These are phyloP conservation scores for Xylogone sp. DNA, from an alignment of 2,329 filamentous ascomycete species.

Conservation along the genomic window DNA sequence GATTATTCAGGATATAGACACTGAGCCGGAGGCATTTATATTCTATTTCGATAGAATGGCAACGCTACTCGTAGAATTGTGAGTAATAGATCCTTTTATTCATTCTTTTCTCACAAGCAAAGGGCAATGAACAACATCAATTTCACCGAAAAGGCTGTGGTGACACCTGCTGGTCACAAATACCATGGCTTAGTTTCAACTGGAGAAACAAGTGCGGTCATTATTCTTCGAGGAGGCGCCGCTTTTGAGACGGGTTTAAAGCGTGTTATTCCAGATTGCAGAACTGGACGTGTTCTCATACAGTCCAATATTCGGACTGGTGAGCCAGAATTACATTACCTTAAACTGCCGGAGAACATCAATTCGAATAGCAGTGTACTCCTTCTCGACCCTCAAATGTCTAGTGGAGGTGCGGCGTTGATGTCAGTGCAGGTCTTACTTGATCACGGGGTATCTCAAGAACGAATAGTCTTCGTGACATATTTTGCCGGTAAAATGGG, in stretches of 20 bases:
- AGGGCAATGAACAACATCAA: slow-evolving; percentile 75
- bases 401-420: slow-evolving; percentile 75
- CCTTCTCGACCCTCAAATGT: slow-evolving; percentile 91
- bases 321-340: slow-evolving; percentile 90
- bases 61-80: slow-evolving; percentile 79
- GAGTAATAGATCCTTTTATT: slow-evolving; percentile 24
- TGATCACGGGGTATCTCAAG: slow-evolving; percentile 83
- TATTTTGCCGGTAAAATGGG: slow-evolving; percentile 85
- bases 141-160: slow-evolving; percentile 60
- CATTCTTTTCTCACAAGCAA: slow-evolving; percentile 7
- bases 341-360: slow-evolving; percentile 74
- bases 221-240: slow-evolving; percentile 84
- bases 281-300: slow-evolving; percentile 83
- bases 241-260: slow-evolving; percentile 85
- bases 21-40: slow-evolving; percentile 83
- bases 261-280: slow-evolving; percentile 88
- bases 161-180: slow-evolving; percentile 64
- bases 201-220: slow-evolving; percentile 78
- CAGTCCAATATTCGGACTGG: slow-evolving; percentile 82
- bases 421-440: slow-evolving; percentile 97
- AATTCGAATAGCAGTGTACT: slow-evolving; percentile 74
- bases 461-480: slow-evolving; percentile 87
- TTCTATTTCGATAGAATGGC: slow-evolving; percentile 95
- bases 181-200: slow-evolving; percentile 71
- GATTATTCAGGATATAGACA: slow-evolving; percentile 77